A percentile compares a stretch with the other conserved stretches of the same genome.
Evolutionary conservation across 176 grass and related monocot species (phyloP).

Genomic region (Aegilops umbellulata): DNA sequence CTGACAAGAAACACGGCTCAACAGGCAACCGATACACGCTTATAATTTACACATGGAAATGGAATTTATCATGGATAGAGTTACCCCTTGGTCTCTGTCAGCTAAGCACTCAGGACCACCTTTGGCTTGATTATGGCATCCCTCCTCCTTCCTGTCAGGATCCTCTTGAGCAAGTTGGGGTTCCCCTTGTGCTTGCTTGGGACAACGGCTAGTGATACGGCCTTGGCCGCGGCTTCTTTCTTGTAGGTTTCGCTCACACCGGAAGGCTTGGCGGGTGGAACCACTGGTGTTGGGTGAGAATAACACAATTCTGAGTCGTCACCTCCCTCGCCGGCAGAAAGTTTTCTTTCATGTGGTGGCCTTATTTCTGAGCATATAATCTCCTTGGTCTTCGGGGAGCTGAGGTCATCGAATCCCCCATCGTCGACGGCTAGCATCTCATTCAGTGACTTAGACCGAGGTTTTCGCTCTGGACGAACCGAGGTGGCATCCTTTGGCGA

Average conservation of each 20-base stretch:
- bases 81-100: background rate
- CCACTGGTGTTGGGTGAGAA: conserved; percentile 22
- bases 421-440: conserved; percentile 46
- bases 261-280: background rate
- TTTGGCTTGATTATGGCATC: conserved; percentile 45
- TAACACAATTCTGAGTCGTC: background rate
- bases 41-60: background rate
- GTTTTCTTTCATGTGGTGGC: background rate
- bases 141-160: conserved; percentile 63
- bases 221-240: conserved; percentile 31
- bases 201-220: conserved; percentile 32
- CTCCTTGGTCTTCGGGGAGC: conserved; percentile 50
- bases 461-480: conserved; percentile 20
- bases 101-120: conserved; percentile 36
- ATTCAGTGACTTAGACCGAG: conserved; percentile 41
- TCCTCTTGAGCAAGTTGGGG: conserved; percentile 59
- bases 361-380: conserved; percentile 43
- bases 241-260: conserved; percentile 13
- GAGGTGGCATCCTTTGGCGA: conserved; percentile 47
- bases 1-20: background rate
- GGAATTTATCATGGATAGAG: background rate
- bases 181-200: conserved; percentile 55
- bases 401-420: conserved; percentile 18
- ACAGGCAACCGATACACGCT: background rate
- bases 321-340: background rate